Evolutionary conservation across 371 early-diverging fungal genomes (phyloP), one percentile per base, ranked within the genome.

Genomic region (Phascolomyces articulosus): DNA sequence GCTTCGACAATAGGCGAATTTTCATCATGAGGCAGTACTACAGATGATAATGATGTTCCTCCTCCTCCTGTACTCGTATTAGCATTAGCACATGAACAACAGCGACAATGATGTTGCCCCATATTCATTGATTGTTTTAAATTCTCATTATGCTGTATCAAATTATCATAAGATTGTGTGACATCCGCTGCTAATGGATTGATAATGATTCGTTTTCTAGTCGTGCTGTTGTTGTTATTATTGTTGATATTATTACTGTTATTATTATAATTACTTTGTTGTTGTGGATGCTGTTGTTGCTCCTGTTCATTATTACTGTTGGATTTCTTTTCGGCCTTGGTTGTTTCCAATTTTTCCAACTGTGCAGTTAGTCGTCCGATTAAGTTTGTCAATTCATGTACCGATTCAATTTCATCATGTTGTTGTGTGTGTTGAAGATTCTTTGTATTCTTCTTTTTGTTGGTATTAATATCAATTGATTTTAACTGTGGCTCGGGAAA

Each of bases 131-230:
- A 34, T 11, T 34, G 34, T 29, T 55, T n/a, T 24, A 27, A 24
- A 29, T 54, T 47, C 44, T 41, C 63, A 51, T 75, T 27, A 23
- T 57, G 40, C 51, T 70, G 67, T 24, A 78, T 28, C 4, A 78
- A 55, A 6, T 60, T 65, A 3, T 66, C 72, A 38, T 78, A 78
- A 31, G 69, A 60, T 44, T 71, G 67, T 21, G 69, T 68, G 4
- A 78, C 72, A 31, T 67, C 64, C 15, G 64, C 54, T 29, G 71
- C 73, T 60, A 73, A 71, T 18, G 79, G 79, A 41, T 78, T 21
- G 26, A 26, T 49, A 57, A 63, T 49, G 23, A 31, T 4, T 47
- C 40, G 55, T 28, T 20, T 26, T 55, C 54, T 13, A n/a, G n/a
- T n/a, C n/a, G n/a, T n/a, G n/a, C n/a, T n/a, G n/a, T n/a, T n/a